Evolutionary conservation across 108 stramenopile species (phyloP).

Genomic region (Nannochloropsis salina): DNA sequence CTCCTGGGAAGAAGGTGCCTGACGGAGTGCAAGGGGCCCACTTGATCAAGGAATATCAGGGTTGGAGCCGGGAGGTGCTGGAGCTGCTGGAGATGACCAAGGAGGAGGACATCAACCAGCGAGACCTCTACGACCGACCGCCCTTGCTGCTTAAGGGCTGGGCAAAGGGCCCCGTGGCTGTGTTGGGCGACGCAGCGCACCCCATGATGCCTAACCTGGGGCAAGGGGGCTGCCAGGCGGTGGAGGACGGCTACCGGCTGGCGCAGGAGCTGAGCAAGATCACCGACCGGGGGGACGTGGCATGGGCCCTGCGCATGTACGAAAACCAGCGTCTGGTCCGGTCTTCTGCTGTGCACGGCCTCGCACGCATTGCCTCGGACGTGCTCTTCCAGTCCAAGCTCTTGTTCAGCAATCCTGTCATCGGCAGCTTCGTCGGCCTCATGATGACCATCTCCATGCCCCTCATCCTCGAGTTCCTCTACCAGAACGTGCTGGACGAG

Average conservation of each 20-base stretch:
- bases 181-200: constrained; percentile 90
- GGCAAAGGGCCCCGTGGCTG: constrained; percentile 84
- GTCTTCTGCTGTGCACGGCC: constrained; percentile 76
- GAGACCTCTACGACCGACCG: constrained; percentile 89
- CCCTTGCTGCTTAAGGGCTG: constrained; percentile 72
- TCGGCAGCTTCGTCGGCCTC: constrained; percentile 33
- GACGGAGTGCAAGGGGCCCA: constrained; percentile 53
- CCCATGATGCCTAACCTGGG: constrained; percentile 98
- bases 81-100: constrained; percentile 82
- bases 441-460: constrained; percentile 69
- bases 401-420: not conserved
- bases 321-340: constrained; percentile 82
- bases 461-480: constrained; percentile 68
- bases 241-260: constrained; percentile 89
- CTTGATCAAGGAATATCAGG: constrained; percentile 54
- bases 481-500: constrained; percentile 69
- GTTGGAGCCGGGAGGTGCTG: constrained; percentile 86
- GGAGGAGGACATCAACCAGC: constrained; percentile 84
- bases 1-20: constrained; percentile 82
- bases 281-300: constrained; percentile 66
- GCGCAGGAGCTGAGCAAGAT: constrained; percentile 69
- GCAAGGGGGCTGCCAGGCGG: constrained; percentile 93
- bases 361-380: constrained; percentile 82
- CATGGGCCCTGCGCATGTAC: constrained; percentile 69
- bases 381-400: constrained; percentile 67